Evolutionary conservation across 306 rosid species (phyloP).

Genomic region (Prinsepia uniflora): DNA sequence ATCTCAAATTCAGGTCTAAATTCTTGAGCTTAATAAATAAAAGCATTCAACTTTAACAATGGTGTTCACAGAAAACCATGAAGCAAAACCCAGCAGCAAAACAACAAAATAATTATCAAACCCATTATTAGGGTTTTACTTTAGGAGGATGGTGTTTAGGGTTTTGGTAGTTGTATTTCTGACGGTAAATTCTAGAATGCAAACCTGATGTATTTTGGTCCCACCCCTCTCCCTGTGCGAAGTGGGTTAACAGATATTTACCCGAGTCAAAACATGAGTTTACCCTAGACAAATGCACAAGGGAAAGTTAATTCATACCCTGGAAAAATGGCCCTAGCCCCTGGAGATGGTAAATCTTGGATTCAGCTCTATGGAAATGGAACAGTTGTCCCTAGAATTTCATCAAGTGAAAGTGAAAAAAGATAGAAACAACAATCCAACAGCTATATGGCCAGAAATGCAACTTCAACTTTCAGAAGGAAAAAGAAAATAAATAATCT

Average conservation of each 20-base stretch:
- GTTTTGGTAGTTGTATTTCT: not conserved
- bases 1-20: conserved; percentile 21
- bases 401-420: too few species aligned
- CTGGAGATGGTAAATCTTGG: not conserved
- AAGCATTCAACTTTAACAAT: not conserved
- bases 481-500: not conserved
- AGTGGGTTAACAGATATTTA: not conserved
- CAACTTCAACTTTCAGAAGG: not conserved
- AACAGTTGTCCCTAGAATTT: too few species aligned
- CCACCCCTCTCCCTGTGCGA: not conserved
- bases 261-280: not conserved
- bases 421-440: not conserved
- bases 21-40: conserved; percentile 3
- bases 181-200: not conserved
- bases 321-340: conserved; percentile 4
- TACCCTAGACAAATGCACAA: not conserved
- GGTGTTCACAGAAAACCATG: conserved; percentile 31
- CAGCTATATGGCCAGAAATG: not conserved
- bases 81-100: not conserved
- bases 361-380: conserved; percentile 13
- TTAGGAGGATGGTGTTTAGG: not conserved
- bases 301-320: not conserved
- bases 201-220: too few species aligned
- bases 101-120: too few species aligned
- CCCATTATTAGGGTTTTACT: not conserved